Conservation (phyloP, 139 green algal genomes). For the Chlamydomonas incerta region DNA sequence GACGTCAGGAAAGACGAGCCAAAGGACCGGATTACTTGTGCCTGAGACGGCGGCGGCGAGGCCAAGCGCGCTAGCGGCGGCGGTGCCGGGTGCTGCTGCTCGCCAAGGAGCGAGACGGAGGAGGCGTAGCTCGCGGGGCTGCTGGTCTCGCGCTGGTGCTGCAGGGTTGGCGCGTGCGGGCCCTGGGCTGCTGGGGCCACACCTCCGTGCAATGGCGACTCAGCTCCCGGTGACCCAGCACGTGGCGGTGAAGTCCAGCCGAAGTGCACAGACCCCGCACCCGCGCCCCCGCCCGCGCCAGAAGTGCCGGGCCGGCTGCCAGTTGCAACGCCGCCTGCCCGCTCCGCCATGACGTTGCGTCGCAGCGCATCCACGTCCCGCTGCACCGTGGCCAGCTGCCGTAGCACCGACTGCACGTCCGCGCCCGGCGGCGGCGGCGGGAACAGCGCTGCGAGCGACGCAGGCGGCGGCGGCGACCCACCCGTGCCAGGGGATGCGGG, state of each 20-base stretch:
- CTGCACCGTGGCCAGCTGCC: slow-evolving; percentile 26
- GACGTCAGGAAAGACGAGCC: not conserved
- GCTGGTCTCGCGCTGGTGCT: no score
- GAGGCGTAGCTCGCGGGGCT: no score
- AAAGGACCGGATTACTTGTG: not conserved
- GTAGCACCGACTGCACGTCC: not conserved
- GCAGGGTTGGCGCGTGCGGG: no score
- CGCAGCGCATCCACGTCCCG: slow-evolving; percentile 15
- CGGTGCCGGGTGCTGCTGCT: not conserved
- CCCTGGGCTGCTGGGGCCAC: no score
- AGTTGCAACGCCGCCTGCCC: not conserved
- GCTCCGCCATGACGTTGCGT: not conserved
- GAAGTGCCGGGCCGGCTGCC: not conserved
- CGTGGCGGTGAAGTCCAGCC: not conserved
- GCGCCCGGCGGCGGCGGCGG: not conserved
- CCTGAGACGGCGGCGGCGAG: no score
- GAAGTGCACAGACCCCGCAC: no score
- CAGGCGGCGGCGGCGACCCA: no score
- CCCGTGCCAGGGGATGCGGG: not conserved
- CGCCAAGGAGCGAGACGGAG: no score
- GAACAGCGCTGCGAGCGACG: not conserved
- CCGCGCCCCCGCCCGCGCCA: no score
- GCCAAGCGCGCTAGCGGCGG: no score
- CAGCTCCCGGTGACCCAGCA: no score
- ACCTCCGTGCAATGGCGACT: not conserved